Conservation (phyloP, 805 yeast species). For the Wickerhamomyces chaumierensis region DNA sequence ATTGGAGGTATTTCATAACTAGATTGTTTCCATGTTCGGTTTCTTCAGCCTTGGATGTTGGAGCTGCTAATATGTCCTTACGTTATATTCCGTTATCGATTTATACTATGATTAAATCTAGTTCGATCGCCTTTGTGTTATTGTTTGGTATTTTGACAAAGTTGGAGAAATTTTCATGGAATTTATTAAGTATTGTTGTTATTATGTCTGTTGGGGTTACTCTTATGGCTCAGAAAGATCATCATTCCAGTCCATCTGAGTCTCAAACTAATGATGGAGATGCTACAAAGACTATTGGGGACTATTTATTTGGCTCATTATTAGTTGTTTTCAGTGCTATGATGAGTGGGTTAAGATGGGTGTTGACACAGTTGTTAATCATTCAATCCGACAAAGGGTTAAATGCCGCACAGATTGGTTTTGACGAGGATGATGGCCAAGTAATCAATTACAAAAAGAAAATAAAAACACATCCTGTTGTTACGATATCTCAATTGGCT, state of each 20-base stretch:
- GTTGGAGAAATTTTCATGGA: constrained; percentile 63
- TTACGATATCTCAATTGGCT: constrained; percentile 72
- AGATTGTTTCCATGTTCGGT: constrained; percentile 74
- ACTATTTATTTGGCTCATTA: constrained; percentile 44
- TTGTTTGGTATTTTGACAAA: constrained; percentile 77
- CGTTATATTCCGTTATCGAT: constrained; percentile 69
- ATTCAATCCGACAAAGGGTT: constrained; percentile 36
- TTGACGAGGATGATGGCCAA: background rate
- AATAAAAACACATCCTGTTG: constrained; percentile 53
- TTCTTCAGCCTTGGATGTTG: constrained; percentile 89
- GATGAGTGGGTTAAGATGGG: constrained; percentile 91
- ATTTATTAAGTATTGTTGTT: constrained; percentile 55
- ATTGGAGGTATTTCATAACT: constrained; percentile 28
- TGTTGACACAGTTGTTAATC: constrained; percentile 76
- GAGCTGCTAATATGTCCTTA: constrained; percentile 79
- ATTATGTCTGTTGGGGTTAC: constrained; percentile 79
- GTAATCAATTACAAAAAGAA: constrained; percentile 1
- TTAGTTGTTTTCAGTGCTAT: constrained; percentile 70
- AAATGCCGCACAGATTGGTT: too few relatives aligned
- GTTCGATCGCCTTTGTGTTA: constrained; percentile 79
- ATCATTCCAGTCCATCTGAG: background rate
- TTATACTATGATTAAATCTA: constrained; percentile 89
- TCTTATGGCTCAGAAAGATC: constrained; percentile 64
- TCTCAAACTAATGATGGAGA: too few relatives aligned
- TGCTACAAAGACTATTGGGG: constrained; percentile 9